Evolutionary conservation across 352 stramenopile genomes (phyloP).

Genomic region (Plasmopara halstedii): DNA sequence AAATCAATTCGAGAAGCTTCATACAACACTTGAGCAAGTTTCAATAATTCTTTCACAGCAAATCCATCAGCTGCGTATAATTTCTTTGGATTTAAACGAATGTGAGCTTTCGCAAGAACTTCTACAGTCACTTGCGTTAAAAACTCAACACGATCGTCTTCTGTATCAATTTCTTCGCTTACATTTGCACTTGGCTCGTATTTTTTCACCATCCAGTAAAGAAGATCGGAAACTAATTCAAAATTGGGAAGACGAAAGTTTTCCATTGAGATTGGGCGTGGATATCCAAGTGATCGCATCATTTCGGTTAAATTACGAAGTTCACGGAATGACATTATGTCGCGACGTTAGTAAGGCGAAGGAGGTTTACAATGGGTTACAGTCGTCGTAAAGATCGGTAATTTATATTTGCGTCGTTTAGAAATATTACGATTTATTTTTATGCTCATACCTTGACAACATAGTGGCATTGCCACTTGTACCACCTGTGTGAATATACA

Average conservation of each 20-base stretch:
- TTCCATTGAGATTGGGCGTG: conserved; percentile 83
- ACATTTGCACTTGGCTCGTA: conserved; percentile 82
- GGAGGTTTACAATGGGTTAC: no score
- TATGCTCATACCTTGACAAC: conserved; percentile 45
- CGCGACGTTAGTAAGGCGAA: neutral
- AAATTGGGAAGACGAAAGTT: conserved; percentile 97
- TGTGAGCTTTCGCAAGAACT: conserved; percentile 85
- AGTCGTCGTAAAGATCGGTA: conserved; percentile 15
- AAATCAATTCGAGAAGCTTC: conserved; percentile 74
- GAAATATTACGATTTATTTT: conserved; percentile 9
- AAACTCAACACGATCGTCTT: conserved; percentile 93
- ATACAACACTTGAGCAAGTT: conserved; percentile 91
- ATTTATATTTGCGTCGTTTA: neutral
- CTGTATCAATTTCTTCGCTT: conserved; percentile 91
- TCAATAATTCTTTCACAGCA: conserved; percentile 92
- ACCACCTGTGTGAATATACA: conserved; percentile 80
- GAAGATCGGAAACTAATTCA: conserved; percentile 90
- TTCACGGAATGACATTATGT: conserved; percentile 77
- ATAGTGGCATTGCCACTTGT: conserved; percentile 68
- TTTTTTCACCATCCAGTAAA: conserved; percentile 97
- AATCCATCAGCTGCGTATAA: conserved; percentile 94
- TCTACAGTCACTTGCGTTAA: conserved; percentile 79
- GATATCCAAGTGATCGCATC: conserved; percentile 92
- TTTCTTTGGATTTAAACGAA: conserved; percentile 92
- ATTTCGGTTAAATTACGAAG: conserved; percentile 93